Evolutionary conservation across 1,284 basidiomycete species (phyloP), one percentile per base, ranked within the genome.

Genomic region (Trametes pubescens): DNA sequence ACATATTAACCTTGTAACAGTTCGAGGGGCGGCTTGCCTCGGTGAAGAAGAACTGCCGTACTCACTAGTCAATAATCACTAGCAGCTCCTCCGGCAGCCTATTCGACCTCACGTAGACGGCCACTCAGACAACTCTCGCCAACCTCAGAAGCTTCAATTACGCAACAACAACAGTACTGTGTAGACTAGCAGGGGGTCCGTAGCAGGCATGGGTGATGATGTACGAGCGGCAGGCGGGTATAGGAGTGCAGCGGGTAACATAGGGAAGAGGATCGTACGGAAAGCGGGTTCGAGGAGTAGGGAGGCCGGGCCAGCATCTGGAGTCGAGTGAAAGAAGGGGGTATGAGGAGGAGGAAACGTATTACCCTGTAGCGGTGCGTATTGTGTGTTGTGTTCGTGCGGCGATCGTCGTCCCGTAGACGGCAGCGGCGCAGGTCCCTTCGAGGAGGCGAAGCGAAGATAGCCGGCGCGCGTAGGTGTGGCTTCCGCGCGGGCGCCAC

Each of bases 221-320:
- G 52, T 53, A 60, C 57, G 54, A 61, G 57, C 57, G 59, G 62
- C 58, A 40, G 60, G 43, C 48, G 71, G 71, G 71, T 73, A 73
- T 73, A 66, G 60, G 60, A 51, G 64, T 68, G 69, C 60, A 67
- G 57, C 52, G 65, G 68, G 69, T 72, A 72, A 71, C 69, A 72
- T 72, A 71, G 58, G 60, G 62, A 63, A 63, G 58, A 52, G 40
- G 53, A 51, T 48, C 56, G 64, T 32, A 22, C 29, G 38, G 38
- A 48, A 40, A 51, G 29, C 3, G n/a, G 52, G 11, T 9, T 38
- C 37, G 47, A 40, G 22, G 32, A 37, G 53, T 35, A 51, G 14
- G 37, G 26, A 47, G 24, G 54, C 40, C 37, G 62, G 34, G 59
- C 56, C 44, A 62, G 66, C 46, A 54, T 57, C 32, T 47, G 54